Evolutionary conservation across 2,329 filamentous ascomycete genomes (phyloP).

Genomic region (Fusarium torulosum): DNA sequence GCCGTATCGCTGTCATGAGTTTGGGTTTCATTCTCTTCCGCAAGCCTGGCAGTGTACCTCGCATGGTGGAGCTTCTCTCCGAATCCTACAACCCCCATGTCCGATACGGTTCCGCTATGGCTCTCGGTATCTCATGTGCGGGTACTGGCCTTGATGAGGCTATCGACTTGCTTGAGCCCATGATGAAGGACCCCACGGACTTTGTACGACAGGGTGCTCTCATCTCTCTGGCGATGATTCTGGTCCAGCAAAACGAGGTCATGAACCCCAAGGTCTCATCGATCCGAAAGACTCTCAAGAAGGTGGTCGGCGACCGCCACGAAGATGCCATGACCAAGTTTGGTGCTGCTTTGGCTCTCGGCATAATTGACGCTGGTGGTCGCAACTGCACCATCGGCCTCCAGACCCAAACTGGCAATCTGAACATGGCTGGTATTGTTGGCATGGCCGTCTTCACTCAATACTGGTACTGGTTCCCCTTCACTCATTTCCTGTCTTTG

Average conservation of each 20-base stretch:
- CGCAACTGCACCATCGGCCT: slow-evolving; percentile 98
- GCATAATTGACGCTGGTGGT: slow-evolving; percentile 97
- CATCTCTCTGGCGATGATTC: slow-evolving; percentile 95
- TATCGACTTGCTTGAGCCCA: slow-evolving; percentile 95
- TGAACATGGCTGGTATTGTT: slow-evolving; percentile 98
- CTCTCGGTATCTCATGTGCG: slow-evolving; percentile 96
- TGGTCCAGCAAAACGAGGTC: slow-evolving; percentile 98
- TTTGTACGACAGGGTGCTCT: slow-evolving; percentile 97
- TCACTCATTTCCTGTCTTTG: slow-evolving; percentile 95
- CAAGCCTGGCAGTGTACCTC: slow-evolving; percentile 95
- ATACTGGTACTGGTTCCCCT: slow-evolving; percentile 99
- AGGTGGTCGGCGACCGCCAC: slow-evolving; percentile 93
- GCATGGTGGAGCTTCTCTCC: slow-evolving; percentile 97
- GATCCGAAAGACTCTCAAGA: slow-evolving; percentile 93
- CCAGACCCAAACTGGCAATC: slow-evolving; percentile 96
- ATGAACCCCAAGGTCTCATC: slow-evolving; percentile 97
- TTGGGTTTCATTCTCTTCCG: slow-evolving; percentile 98
- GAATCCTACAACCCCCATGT: slow-evolving; percentile 99
- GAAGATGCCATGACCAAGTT: slow-evolving; percentile 99
- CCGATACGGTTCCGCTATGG: slow-evolving; percentile 97
- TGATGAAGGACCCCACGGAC: slow-evolving; percentile 99
- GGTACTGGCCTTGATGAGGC: slow-evolving; percentile 96
- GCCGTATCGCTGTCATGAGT: slow-evolving; percentile 95
- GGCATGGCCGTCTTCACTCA: slow-evolving; percentile 98
- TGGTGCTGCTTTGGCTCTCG: slow-evolving; percentile 90